Percentiles rank a stretch among this genome's conserved stretches.
phyloP scores from a whole-genome alignment of 2,329 filamentous ascomycete species.

The Raffaelea ambrosiae region DNA sequence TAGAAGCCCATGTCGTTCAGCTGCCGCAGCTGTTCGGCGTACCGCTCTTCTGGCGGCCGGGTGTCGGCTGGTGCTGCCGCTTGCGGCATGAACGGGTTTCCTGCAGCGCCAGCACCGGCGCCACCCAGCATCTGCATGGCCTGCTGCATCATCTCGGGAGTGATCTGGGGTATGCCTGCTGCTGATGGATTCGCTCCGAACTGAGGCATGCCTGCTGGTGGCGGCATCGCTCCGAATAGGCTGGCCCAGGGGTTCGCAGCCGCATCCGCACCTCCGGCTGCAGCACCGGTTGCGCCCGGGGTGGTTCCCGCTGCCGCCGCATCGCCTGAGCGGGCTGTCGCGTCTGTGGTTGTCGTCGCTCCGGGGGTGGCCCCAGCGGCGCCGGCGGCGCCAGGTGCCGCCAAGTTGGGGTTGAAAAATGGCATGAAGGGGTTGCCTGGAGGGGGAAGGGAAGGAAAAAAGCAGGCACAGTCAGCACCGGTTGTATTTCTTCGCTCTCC shows the following conservation, averaged over 20 bases:
- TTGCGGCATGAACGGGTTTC: constrained; percentile 7
- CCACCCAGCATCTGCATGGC: constrained; percentile 41
- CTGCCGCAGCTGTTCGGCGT: constrained; percentile 81
- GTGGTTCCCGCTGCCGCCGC: not conserved
- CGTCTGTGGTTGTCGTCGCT: not conserved
- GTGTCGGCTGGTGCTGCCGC: constrained; percentile 47
- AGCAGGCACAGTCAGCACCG: too few species aligned
- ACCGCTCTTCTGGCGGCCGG: constrained; percentile 86
- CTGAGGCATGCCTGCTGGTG: constrained; percentile 21
- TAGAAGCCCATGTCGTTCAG: constrained; percentile 99
- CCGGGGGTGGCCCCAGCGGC: not conserved
- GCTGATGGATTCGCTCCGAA: constrained; percentile 19
- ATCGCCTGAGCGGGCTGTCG: not conserved
- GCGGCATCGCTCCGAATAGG: constrained; percentile 9
- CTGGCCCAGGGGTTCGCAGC: constrained; percentile 34
- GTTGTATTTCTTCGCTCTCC: too few species aligned
- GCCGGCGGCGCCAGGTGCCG: not conserved
- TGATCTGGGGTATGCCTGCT: constrained; percentile 29
- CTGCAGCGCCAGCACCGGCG: constrained; percentile 21
- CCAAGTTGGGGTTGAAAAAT: constrained; percentile 17
- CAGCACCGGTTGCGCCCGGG: not conserved
- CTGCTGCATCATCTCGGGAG: constrained; percentile 47
- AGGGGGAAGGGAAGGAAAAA: constrained; percentile 2
- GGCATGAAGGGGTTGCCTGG: constrained; percentile 27
- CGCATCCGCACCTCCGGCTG: not conserved